Base-by-base conservation (phyloP, 2,329 filamentous ascomycete genomes). In the Coniella vitis region DNA sequence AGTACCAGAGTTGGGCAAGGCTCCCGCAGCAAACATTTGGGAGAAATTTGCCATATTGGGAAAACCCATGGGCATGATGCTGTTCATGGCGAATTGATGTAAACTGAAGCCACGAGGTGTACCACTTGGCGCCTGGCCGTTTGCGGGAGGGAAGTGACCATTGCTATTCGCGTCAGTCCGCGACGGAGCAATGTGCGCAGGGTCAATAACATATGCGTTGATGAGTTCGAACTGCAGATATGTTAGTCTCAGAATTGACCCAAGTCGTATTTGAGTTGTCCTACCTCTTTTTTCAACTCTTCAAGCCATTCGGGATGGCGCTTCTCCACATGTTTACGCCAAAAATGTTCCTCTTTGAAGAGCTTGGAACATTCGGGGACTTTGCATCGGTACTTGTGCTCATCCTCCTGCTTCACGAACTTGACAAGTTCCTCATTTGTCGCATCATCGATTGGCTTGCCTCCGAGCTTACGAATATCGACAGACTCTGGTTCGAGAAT, bases 311-410 rank as follows among this genome's bases (percentile, higher is more conserved):
- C 91, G 0, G 79, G 65, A 65, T 98, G 93, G 50, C 94, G 83
- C 71, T 98, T 98, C 69, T 97, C 91, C 14, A 97, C 84, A 61
- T 98, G 93, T 73, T 98, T 98, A 61, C 83, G 84, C 91, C 94
- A 98, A 65, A 98, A 98, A 59, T 91, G 83, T 38, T 95, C 86
- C 51, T 93, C 93, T 67, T 97, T 97, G 76, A 98, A 98, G 7
- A 98, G 73, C 68, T 98, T 98, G 10, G 86, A 86, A 68, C 93
- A 98, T 35, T 96, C 90, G 1, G 91, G 91, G 4, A 95, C 90
- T 66, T 93, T 95, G 76, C 93, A 98, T 53, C 94, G 83, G 75
- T 85, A 98, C 65, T 97, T 97, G 60, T 91, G 85, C 65, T 96
- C 90, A 59, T 98, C 94, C 65, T 98, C 93, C 67, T 97, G 91